Conservation (phyloP, 2,329 filamentous ascomycete genomes). For the Colletotrichum chrysophilum region DNA sequence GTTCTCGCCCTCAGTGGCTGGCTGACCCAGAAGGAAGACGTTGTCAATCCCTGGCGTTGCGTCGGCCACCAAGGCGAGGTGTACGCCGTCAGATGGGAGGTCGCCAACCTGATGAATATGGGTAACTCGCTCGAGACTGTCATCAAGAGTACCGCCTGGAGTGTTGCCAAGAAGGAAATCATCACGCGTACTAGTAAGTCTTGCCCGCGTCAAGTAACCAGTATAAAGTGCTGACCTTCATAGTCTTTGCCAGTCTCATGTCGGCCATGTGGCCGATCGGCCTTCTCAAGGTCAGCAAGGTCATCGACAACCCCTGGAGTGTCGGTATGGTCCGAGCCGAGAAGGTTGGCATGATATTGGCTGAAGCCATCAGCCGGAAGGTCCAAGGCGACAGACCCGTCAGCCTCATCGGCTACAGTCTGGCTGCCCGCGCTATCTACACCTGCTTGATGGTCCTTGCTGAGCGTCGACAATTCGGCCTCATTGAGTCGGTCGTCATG, state of each 20-base stretch:
- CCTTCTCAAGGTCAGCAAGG: conserved; percentile 71
- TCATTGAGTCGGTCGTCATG: conserved; percentile 85
- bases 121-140: conserved; percentile 80
- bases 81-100: conserved; percentile 86
- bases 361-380: conserved; percentile 81
- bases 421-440: conserved; percentile 85
- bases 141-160: conserved; percentile 83
- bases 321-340: conserved; percentile 78
- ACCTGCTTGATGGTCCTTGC: conserved; percentile 81
- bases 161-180: conserved; percentile 63
- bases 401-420: conserved; percentile 80
- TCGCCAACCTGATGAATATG: conserved; percentile 76
- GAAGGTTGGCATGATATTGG: conserved; percentile 74
- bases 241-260: conserved; percentile 62
- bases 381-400: conserved; percentile 84
- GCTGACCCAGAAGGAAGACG: conserved; percentile 73
- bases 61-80: conserved; percentile 76
- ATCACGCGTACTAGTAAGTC: conserved; percentile 50
- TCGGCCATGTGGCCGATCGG: conserved; percentile 66
- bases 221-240: not conserved
- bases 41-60: conserved; percentile 79
- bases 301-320: conserved; percentile 84
- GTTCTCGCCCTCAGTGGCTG: conserved; percentile 85
- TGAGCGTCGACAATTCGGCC: conserved; percentile 80
- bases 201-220: not conserved